phyloP scores from a whole-genome alignment of 2,329 filamentous ascomycete genomes.

The Epichloe coenophiala region DNA sequence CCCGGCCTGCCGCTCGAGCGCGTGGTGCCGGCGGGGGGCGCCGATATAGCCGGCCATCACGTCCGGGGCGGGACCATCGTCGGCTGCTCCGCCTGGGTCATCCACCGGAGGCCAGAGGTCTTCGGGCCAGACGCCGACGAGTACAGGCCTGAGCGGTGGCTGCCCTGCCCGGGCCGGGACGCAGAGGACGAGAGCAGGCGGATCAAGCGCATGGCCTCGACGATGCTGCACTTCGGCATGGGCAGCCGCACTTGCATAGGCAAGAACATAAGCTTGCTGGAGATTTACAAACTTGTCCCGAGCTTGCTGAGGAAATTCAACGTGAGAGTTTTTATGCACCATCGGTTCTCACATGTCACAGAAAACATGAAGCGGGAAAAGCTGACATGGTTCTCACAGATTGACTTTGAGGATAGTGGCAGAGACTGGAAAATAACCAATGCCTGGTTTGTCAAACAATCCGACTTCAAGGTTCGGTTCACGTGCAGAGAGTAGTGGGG shows the following conservation, averaged over 20 bases:
- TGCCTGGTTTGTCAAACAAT: background rate
- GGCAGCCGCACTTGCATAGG: slow-evolving; percentile 30
- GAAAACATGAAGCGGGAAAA: too few species aligned
- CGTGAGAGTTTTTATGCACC: background rate
- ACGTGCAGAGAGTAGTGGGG: background rate
- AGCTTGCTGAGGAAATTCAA: background rate
- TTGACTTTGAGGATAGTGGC: background rate
- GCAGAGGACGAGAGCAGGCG: background rate
- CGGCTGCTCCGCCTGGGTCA: slow-evolving; percentile 23
- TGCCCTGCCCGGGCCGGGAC: slow-evolving; percentile 9
- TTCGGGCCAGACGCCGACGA: slow-evolving; percentile 19
- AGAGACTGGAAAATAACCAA: background rate
- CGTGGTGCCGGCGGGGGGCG: slow-evolving; percentile 29
- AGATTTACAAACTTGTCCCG: slow-evolving; percentile 29
- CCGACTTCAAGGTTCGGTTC: background rate
- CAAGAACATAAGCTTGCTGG: slow-evolving; percentile 27
- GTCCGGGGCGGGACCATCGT: slow-evolving; percentile 20
- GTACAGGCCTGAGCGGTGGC: slow-evolving; percentile 29
- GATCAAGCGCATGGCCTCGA: background rate
- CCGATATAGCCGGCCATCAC: slow-evolving; percentile 21
- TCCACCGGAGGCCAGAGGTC: slow-evolving; percentile 16
- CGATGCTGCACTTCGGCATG: slow-evolving; percentile 20
- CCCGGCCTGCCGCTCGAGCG: slow-evolving; percentile 34
- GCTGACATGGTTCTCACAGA: background rate
- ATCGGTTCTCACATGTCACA: too few species aligned